Evolutionary conservation across 352 stramenopile species (phyloP).

Genomic region (Phytophthora sansomeana): DNA sequence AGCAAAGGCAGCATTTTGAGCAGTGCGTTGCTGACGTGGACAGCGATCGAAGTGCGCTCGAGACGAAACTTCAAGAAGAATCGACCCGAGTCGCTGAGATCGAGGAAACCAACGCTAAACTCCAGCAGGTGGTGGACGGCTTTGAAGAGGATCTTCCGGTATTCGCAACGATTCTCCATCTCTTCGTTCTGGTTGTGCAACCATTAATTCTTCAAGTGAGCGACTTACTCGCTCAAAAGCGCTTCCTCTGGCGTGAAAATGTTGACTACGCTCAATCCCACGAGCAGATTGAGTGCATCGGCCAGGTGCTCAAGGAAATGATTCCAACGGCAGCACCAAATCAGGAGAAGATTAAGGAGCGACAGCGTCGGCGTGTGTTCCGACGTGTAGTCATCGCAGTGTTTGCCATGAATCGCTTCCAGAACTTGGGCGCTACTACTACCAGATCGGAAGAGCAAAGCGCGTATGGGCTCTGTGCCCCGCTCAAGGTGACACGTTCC

Average conservation of each 20-base stretch:
- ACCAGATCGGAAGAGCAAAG: conserved; percentile 11
- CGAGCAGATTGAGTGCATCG: conserved; percentile 70
- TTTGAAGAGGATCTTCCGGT: conserved; percentile 60
- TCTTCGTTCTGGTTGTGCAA: conserved; percentile 69
- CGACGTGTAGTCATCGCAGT: conserved; percentile 65
- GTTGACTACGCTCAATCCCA: conserved; percentile 50
- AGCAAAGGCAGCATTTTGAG: conserved; percentile 53
- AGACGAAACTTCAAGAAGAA: conserved; percentile 39
- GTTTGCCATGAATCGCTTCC: conserved; percentile 75
- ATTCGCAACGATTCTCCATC: conserved; percentile 51
- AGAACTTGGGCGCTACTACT: conserved; percentile 22
- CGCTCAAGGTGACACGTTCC: conserved; percentile 45
- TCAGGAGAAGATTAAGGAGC: conserved; percentile 22
- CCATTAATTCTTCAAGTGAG: conserved; percentile 74
- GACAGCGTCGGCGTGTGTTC: conserved; percentile 39
- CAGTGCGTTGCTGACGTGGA: conserved; percentile 44
- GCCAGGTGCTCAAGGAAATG: conserved; percentile 64
- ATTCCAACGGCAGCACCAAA: conserved; percentile 34
- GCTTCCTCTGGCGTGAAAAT: conserved; percentile 58
- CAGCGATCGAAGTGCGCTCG: conserved; percentile 42
- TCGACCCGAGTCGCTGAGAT: conserved; percentile 18
- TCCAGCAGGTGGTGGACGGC: conserved; percentile 40
- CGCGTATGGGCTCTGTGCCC: conserved; percentile 48
- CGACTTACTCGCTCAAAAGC: conserved; percentile 69
- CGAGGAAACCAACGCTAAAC: conserved; percentile 21